Conservation (phyloP, 495 filamentous ascomycete species). For the Pyrenopolyporus hunteri region DNA sequence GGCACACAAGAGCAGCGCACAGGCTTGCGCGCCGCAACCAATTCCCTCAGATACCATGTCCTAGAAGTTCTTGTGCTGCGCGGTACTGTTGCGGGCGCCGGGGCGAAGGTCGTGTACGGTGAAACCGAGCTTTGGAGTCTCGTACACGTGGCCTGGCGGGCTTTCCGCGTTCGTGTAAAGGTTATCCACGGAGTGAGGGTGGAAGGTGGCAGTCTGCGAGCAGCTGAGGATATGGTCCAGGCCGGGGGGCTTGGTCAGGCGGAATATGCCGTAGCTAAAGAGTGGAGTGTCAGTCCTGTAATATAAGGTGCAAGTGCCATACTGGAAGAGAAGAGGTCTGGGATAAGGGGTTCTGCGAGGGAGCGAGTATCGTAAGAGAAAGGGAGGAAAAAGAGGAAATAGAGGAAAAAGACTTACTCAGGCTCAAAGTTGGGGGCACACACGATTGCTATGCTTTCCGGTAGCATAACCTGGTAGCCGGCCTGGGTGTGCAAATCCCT, state of each 20-base stretch:
- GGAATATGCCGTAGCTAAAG: conserved; percentile 86
- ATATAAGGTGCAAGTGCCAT: neutral
- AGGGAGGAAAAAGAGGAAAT: neutral
- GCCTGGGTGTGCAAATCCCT: conserved; percentile 91
- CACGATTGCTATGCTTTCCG: conserved; percentile 95
- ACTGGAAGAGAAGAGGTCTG: too few species aligned
- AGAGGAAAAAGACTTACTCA: conserved; percentile 61
- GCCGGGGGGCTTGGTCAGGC: conserved; percentile 90
- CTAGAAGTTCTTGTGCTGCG: conserved; percentile 36
- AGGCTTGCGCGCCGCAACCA: conserved; percentile 25
- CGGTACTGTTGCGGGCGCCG: conserved; percentile 36
- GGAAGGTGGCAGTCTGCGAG: conserved; percentile 77
- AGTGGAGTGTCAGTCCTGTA: conserved; percentile 17
- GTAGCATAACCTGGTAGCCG: conserved; percentile 92
- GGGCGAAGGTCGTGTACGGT: conserved; percentile 79
- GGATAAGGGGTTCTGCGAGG: too few species aligned
- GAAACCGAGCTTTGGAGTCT: conserved; percentile 74
- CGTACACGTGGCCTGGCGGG: conserved; percentile 82
- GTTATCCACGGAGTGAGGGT: conserved; percentile 65
- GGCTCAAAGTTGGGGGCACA: conserved; percentile 84
- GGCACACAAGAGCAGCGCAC: conserved; percentile 12
- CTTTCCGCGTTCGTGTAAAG: conserved; percentile 85
- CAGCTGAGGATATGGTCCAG: conserved; percentile 80
- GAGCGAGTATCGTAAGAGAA: neutral
- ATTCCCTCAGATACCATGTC: conserved; percentile 34